phyloP scores from a whole-genome alignment of 1,284 basidiomycete species.

The Pascua guehoae region DNA sequence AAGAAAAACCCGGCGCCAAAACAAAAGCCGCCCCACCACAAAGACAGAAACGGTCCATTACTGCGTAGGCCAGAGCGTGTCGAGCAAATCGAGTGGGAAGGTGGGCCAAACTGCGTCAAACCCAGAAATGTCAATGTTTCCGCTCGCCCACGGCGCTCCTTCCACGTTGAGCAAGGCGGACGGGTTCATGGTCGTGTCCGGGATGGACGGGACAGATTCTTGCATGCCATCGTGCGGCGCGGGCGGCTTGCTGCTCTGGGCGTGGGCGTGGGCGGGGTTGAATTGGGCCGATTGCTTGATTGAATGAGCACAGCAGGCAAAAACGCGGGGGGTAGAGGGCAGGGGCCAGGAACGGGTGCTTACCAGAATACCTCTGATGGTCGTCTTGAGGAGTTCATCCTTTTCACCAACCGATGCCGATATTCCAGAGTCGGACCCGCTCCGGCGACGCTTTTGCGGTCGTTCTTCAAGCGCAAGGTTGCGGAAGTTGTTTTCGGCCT shows the following conservation, averaged over 20 bases:
- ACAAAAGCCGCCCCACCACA: no score
- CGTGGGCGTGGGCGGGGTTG: not conserved
- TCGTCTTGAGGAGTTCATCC: conserved; percentile 7
- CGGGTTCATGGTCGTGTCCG: not conserved
- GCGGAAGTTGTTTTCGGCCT: conserved; percentile 6
- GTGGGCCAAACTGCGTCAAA: conserved; percentile 2
- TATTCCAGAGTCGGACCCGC: not conserved
- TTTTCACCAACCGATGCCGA: not conserved
- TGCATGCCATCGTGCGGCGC: not conserved
- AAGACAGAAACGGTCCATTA: no score
- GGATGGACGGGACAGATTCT: no score
- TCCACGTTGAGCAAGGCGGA: not conserved
- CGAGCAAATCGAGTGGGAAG: conserved; percentile 7
- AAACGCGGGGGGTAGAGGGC: no score
- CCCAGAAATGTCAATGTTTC: not conserved
- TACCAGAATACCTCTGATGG: conserved; percentile 8
- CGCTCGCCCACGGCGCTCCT: not conserved
- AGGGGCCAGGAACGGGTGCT: not conserved
- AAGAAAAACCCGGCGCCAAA: no score
- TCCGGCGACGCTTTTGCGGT: conserved; percentile 2
- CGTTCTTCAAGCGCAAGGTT: not conserved
- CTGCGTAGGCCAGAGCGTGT: conserved; percentile 7
- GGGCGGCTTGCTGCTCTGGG: not conserved
- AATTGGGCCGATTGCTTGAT: conserved; percentile 3
- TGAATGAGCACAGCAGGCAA: not conserved